Evolutionary conservation across 1,139 yeast species (phyloP), one percentile per base, ranked within the genome.

Genomic region (Eremothecium coryli): DNA sequence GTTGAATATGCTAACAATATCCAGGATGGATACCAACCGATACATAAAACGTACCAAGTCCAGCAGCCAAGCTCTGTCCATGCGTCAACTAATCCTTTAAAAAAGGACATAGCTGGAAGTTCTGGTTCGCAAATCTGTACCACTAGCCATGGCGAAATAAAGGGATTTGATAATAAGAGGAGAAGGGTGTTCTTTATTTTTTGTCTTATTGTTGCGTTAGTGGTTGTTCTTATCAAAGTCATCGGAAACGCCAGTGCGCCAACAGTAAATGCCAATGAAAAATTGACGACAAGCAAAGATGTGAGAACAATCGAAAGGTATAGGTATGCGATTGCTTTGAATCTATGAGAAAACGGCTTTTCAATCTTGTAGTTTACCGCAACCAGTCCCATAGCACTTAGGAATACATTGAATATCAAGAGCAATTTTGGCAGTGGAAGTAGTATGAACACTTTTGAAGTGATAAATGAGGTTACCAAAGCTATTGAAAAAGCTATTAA

Each of bases 21-120:
- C 97, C 97, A 88, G 2, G 76, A 69, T 1, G 96, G 93, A 32
- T 78, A 61, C 95, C 95, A 86, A 0, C 86, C 80, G 26, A 80
- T 63, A 32, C 76, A 65, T 4, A 86, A 58, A 14, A 84, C 71
- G 39, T 73, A 70, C 93, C 95, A 85, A 0, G 95, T 82, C 93
- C 95, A 85, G 42, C 82, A 78, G 43, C 80, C 82, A 37, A 82
- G 61, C 24, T 77, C 74, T 23, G 64, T 54, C 82, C 90, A 82
- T 2, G 86, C 74, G 18, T 71, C 64, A 11, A 76, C 56, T 17
- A 84, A 61, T 1, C 76, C 74, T 20, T 58, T 71, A 59, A 32
- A 80, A 41, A 30, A 55, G 15, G 58, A 52, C 3, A 68, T 55
- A 1, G 71, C 60, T 18, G 35, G 32, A n/a, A 54, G 37, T 29